Base-by-base conservation (phyloP, 2,329 filamentous ascomycete genomes). In the Alternaria sp. region DNA sequence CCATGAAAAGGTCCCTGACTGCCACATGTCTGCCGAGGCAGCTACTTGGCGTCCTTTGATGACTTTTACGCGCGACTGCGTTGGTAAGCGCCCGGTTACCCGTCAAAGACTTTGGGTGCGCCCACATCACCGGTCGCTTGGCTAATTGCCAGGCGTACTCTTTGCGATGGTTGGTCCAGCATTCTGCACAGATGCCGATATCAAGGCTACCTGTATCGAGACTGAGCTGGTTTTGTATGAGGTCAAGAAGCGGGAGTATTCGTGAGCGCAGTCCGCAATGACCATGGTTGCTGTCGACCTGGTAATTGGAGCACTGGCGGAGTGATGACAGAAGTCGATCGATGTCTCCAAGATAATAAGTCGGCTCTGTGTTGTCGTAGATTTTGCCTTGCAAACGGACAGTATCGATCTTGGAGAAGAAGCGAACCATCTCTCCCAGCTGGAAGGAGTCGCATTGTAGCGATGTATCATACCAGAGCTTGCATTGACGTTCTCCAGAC, bases 381-480 rank as follows among this genome's bases (percentile, higher is more conserved):
- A 84, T 77, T 23, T 75, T 78, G 26, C 80, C 77, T 58, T 79
- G 75, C 1, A 91, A 77, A 36, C 83, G 84, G 4, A 92, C 70
- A 0, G 91, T 84, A 28, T 84, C 82, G 63, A 86, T 86, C 63
- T 83, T 82, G 13, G 81, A 78, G 34, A 93, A 84, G 75, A 93
- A 93, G 65, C 87, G 87, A 62, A 92, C 78, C 82, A 91, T 91
- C 77, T 93, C 89, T 23, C 90, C 90, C 1, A 93, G 84, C 76
- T 93, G 90, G 70, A 90, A 93, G 2, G 87, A 88, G 77, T 93
- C 90, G 74, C 90, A 93, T 40, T 89, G 86, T 2, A 84, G 77
- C 61, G 87, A 90, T 2, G 86, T 88, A 69, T 91, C 89, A 75
- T 93, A 93, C 51, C 90, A 90, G 0, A 92, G 82, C 67, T 86